A percentile compares a stretch with the other conserved stretches of the same genome.
These are phyloP conservation scores for Tolypocladium pustulatum DNA, from an alignment of 2,329 filamentous ascomycete genomes.

Conservation along the genomic window DNA sequence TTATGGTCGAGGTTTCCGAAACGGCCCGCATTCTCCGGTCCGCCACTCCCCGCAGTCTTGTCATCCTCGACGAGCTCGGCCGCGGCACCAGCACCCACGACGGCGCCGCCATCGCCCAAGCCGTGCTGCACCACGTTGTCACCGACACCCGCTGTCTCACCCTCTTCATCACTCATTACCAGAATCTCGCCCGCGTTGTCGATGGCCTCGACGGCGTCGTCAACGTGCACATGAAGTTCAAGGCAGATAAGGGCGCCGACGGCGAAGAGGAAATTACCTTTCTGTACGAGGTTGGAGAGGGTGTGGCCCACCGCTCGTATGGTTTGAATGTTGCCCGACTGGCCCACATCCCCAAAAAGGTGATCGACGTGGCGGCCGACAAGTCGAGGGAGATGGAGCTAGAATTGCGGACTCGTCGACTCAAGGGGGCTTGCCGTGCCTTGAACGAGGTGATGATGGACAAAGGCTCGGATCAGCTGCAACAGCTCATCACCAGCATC, in stretches of 20 bases:
- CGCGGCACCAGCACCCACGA: slow-evolving; percentile 92
- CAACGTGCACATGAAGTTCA: slow-evolving; percentile 94
- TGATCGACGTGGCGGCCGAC: slow-evolving; percentile 68
- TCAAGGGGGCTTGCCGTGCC: slow-evolving; percentile 38
- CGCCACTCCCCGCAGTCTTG: slow-evolving; percentile 72
- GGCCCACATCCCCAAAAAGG: slow-evolving; percentile 65
- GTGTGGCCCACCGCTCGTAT: slow-evolving; percentile 88
- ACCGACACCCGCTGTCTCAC: slow-evolving; percentile 65
- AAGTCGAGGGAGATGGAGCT: slow-evolving; percentile 77
- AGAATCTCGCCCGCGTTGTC: slow-evolving; percentile 64
- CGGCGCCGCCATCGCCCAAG: slow-evolving; percentile 88
- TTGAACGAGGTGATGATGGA: slow-evolving; percentile 30
- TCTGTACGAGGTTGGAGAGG: slow-evolving; percentile 82
- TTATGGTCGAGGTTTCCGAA: slow-evolving; percentile 96
- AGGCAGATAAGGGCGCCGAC: slow-evolving; percentile 25
- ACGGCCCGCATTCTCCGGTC: slow-evolving; percentile 84
- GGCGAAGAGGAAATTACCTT: slow-evolving; percentile 80
- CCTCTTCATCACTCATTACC: slow-evolving; percentile 97
- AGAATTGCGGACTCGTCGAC: slow-evolving; percentile 51
- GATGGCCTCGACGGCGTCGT: slow-evolving; percentile 59
- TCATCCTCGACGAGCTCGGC: slow-evolving; percentile 91
- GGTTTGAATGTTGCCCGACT: slow-evolving; percentile 86
- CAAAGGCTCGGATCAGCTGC: slow-evolving; percentile 29
- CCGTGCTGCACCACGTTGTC: slow-evolving; percentile 78
- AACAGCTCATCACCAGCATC: slow-evolving; percentile 43